Base-by-base conservation (phyloP, 2,329 filamentous ascomycete species). In the Juglanconis oblonga region DNA sequence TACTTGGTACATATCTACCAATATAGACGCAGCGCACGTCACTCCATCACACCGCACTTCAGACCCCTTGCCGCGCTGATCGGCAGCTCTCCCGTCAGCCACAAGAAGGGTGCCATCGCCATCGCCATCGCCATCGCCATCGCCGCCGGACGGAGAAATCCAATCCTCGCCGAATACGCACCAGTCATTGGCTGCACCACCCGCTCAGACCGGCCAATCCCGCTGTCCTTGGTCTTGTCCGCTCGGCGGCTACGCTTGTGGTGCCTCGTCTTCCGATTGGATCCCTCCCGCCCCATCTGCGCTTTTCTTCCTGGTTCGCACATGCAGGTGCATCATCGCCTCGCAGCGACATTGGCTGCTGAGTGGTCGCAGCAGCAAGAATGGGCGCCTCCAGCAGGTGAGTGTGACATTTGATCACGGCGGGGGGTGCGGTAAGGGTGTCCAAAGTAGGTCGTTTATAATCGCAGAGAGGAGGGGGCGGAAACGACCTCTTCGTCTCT, bases 241-340 rank as follows among this genome's bases (percentile, higher is more conserved):
- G 4, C 14, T 45, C 9, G 42, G 42, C 52, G 49, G 49, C 49
- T 52, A 52, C 33, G 6, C 36, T 13, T 8, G 29, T 62, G 64
- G 63, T 63, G 64, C 58, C 54, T 13, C 14, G 6, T 33, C 10
- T 33, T 47, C 51, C 29, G 51, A 63, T 63, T 65, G 61, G 62
- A 68, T 65, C 61, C 51, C 53, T 53, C 50, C 55, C 54, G 54
- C 11, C 55, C 29, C 10, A 51, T 45, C 36, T 52, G 59, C 52
- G 52, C 50, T 53, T 35, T 53, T 44, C 40, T 10, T 47, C 53
- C 49, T 60, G 44, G 54, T 38, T 59, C 42, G 62, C 62, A 57
- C 57, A 51, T 59, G 57, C 58, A 54, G 47, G 49, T 62, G 57
- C 55, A 42, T 56, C 62, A 32, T 38, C 52, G 54, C 53, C 35